Conservation (phyloP, 2,329 filamentous ascomycete genomes). For the Trichoderma sp. region DNA sequence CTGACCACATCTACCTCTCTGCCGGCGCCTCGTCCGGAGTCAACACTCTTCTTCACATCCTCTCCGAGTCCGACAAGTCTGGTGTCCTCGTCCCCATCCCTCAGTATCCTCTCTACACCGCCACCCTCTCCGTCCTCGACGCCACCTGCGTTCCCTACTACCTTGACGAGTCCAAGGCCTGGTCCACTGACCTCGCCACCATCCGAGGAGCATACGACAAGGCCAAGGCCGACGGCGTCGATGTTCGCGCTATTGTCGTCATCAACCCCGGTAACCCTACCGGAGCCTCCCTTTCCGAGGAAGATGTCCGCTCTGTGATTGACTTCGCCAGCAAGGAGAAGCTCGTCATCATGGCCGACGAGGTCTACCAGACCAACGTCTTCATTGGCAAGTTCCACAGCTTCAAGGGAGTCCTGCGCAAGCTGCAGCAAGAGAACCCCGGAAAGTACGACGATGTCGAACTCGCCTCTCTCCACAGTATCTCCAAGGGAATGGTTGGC, state of each 20-base stretch:
- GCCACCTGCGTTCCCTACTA: constrained; percentile 90
- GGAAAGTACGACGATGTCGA: constrained; percentile 84
- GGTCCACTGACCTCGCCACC: constrained; percentile 83
- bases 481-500: constrained; percentile 98
- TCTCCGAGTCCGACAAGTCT: constrained; percentile 75
- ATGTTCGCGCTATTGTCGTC: constrained; percentile 90
- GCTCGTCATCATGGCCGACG: constrained; percentile 90
- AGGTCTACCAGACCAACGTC: constrained; percentile 99
- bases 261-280: constrained; percentile 99
- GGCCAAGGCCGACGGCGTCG: constrained; percentile 75
- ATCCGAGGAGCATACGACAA: constrained; percentile 75
- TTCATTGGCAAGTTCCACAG: constrained; percentile 93
- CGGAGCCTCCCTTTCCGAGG: constrained; percentile 77
- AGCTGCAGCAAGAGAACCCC: constrained; percentile 74
- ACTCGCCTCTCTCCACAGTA: constrained; percentile 87
- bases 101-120: constrained; percentile 97
- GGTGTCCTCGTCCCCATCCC: constrained; percentile 94
- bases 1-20: constrained; percentile 84
- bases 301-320: constrained; percentile 82
- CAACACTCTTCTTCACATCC: constrained; percentile 87
- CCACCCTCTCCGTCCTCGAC: constrained; percentile 83
- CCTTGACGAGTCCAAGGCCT: constrained; percentile 82
- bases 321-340: constrained; percentile 83
- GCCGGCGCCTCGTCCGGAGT: constrained; percentile 92
- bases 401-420: constrained; percentile 87